Percentiles rank a stretch among this genome's conserved stretches.
Evolutionary conservation across 768 basidiomycete genomes (phyloP).

Genomic region (Amanita brunnescens): DNA sequence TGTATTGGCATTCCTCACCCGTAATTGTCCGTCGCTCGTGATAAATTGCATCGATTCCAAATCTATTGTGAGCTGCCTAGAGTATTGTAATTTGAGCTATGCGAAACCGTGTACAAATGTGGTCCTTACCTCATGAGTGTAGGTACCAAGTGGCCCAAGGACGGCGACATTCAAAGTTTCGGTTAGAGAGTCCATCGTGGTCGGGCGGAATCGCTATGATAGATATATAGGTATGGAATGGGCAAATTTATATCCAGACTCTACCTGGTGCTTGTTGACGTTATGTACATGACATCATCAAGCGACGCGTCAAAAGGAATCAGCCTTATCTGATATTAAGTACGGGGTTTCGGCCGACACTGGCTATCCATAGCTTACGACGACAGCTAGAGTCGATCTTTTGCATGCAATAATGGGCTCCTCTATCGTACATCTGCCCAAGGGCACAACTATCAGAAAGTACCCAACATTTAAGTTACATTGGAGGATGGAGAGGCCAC

Average conservation of each 20-base stretch:
- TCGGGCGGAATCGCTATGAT: no score
- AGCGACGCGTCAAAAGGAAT: no score
- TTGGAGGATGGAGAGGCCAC: slow-evolving; percentile 8
- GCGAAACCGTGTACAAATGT: background rate
- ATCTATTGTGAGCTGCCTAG: slow-evolving; percentile 33
- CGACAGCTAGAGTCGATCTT: no score
- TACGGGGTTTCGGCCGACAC: background rate
- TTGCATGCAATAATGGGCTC: no score
- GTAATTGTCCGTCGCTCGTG: slow-evolving; percentile 26
- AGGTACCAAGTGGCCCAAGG: slow-evolving; percentile 64
- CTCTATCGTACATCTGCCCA: background rate
- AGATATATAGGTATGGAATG: no score
- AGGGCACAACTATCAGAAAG: background rate
- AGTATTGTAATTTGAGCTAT: background rate
- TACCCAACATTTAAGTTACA: background rate
- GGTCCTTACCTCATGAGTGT: slow-evolving; percentile 44
- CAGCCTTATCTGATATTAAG: no score
- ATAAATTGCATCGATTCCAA: slow-evolving; percentile 25
- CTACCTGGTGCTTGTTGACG: no score
- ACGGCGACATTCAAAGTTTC: slow-evolving; percentile 34
- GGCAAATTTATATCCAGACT: no score
- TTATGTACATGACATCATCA: no score
- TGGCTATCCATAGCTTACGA: background rate
- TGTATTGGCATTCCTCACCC: slow-evolving; percentile 16
- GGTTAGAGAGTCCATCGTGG: background rate